Percentiles rank a stretch among this genome's conserved stretches.
Conservation (phyloP, 139 green algal genomes). For the Tetradesmus lagerheimii region DNA sequence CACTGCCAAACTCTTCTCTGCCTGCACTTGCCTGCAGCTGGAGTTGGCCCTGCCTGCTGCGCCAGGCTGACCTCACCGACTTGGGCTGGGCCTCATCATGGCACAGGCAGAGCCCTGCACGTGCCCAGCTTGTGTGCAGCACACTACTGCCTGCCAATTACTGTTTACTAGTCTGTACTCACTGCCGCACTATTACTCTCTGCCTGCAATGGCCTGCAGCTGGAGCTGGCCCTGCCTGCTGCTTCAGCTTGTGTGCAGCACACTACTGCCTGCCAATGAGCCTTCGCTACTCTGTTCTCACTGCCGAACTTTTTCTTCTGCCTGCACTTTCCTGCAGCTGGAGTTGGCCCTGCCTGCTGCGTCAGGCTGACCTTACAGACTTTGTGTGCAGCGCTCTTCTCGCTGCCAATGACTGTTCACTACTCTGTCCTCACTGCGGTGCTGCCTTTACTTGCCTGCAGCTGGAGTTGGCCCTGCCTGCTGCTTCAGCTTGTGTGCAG, state of each 20-base stretch:
- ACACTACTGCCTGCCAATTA: no score
- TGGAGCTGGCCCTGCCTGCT: constrained; percentile 3
- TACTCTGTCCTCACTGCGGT: no score
- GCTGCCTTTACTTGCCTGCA: background rate
- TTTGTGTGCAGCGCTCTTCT: no score
- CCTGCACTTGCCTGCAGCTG: background rate
- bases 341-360: constrained; percentile 38
- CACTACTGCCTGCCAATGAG: no score
- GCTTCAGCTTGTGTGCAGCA: no score
- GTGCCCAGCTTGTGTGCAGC: no score
- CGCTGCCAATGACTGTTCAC: no score
- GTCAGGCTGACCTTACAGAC: no score
- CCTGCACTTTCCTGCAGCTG: constrained; percentile 1
- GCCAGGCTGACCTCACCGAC: background rate
- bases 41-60: constrained; percentile 38
- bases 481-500: no score
- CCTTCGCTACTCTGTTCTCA: no score
- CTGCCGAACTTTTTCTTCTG: background rate
- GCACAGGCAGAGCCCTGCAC: constrained; percentile 13
- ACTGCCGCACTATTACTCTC: background rate
- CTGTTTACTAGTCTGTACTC: no score
- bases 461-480: constrained; percentile 42
- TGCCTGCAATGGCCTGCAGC: background rate
- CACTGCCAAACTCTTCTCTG: background rate
- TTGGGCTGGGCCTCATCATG: background rate